Conservation (phyloP, 306 rosid genomes). For the Begonia masoniana region DNA sequence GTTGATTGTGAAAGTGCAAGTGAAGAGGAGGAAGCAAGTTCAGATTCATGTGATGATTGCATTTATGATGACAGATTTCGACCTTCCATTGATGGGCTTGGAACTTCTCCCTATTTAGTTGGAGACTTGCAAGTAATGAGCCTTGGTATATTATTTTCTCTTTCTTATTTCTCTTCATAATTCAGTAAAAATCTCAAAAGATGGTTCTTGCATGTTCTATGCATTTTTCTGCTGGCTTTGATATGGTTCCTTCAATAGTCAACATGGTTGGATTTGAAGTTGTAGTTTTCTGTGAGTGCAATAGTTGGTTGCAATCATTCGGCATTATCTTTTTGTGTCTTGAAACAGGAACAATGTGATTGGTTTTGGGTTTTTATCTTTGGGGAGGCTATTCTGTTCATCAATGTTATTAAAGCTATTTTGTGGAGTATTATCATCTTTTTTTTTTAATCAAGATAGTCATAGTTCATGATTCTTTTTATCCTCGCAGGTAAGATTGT, state of each 20-base stretch:
- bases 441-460: too few relatives aligned
- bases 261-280: constrained; percentile 11
- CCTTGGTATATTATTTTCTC: constrained; percentile 43
- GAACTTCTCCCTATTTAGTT: constrained; percentile 47
- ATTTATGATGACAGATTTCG: constrained; percentile 29
- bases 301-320: not conserved
- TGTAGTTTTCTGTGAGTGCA: constrained; percentile 1
- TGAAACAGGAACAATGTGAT: too few relatives aligned
- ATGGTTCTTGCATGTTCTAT: too few relatives aligned
- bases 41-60: constrained; percentile 70
- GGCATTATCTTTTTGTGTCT: too few relatives aligned
- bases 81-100: constrained; percentile 21
- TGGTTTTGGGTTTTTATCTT: too few relatives aligned
- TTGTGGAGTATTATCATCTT: not conserved
- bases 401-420: not conserved
- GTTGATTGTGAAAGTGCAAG: constrained; percentile 43
- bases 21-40: constrained; percentile 56
- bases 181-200: too few relatives aligned
- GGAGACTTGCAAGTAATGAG: constrained; percentile 70
- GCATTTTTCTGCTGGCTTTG: too few relatives aligned
- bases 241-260: too few relatives aligned
- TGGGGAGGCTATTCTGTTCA: too few relatives aligned
- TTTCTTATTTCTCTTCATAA: not conserved
- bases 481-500: constrained; percentile 62
- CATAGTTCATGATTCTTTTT: too few relatives aligned